A percentile compares a stretch with the other conserved stretches of the same genome.
phyloP scores from a whole-genome alignment of 768 basidiomycete species.

The Serendipita sp. region DNA sequence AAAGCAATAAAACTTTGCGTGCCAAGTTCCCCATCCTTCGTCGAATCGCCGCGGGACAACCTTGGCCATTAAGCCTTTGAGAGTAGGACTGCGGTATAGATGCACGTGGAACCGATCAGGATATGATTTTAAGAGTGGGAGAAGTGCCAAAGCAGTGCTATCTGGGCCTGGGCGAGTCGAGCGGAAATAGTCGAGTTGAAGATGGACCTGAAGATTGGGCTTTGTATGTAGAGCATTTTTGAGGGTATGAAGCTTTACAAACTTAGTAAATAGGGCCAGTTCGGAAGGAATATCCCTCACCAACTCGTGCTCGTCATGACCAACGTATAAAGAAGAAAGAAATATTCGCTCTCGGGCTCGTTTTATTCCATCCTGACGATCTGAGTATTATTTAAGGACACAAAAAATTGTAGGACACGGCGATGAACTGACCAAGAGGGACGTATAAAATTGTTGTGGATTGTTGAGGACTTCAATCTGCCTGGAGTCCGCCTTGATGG shows the following conservation, averaged over 20 bases:
- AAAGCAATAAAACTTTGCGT: constrained; percentile 86
- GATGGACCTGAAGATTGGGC: constrained; percentile 43
- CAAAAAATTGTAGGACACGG: constrained; percentile 31
- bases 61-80: constrained; percentile 54
- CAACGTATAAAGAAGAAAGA: constrained; percentile 81
- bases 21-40: constrained; percentile 98
- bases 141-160: constrained; percentile 41
- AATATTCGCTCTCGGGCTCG: constrained; percentile 69
- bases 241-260: constrained; percentile 49
- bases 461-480: constrained; percentile 38
- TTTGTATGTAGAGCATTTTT: constrained; percentile 40
- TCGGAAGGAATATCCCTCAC: constrained; percentile 30
- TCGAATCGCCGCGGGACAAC: constrained; percentile 86
- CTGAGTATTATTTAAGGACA: neutral
- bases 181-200: constrained; percentile 52
- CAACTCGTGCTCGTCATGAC: constrained; percentile 58
- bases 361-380: constrained; percentile 49
- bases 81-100: constrained; percentile 76
- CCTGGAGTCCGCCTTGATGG: constrained; percentile 28
- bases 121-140: constrained; percentile 57
- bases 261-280: neutral
- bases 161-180: constrained; percentile 20
- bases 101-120: constrained; percentile 58
- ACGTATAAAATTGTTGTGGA: constrained; percentile 42
- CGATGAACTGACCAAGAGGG: constrained; percentile 32